Evolutionary conservation across 2,329 filamentous ascomycete species (phyloP), one percentile per base, ranked within the genome.

Genomic region (Calonectria crousiana): DNA sequence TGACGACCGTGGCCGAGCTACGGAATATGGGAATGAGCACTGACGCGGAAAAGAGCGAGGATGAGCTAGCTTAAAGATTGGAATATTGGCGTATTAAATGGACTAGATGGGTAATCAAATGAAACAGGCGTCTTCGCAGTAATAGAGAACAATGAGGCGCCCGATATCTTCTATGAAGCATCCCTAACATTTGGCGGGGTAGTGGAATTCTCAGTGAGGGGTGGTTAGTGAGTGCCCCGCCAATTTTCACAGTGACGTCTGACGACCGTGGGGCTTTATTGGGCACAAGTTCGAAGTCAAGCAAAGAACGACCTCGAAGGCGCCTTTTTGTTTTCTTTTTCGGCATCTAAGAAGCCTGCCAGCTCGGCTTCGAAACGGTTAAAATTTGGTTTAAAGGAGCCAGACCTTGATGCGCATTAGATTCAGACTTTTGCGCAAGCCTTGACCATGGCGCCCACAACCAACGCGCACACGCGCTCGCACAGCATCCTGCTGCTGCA

Each of bases 401-500:
- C 30, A 52, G 47, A n/a, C 14, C 38, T 49, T 10, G 5, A 10
- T 26, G 34, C 32, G 56, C 56, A 60, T 38, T 9, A 60, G n/a
- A 38, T 60, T 38, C 11, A 16, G 56, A 38, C 34, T 14, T 23
- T 23, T 23, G 30, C 34, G 30, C 23, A 26, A n/a, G 10, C n/a
- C 32, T 9, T 4, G 16, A 60, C 2, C 32, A 93, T 93, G 92
- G 86, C 91, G 34, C 88, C 90, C 6, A 85, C 87, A 26, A 86
- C 87, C n/a, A 85, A 90, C 56, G 86, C 44, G 30, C 95, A 98
- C 81, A 90, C 94, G 36, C 91, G 95, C 77, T 96, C 95, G 26
- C 95, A 98, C 84, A 96, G 95, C 83, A 86, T 97, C 28, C 90
- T 98, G 3, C 88, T 98, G 3, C 92, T 98, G 70, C 94, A 95